Evolutionary conservation across 1,139 yeast genomes (phyloP).

Genomic region (Saccharomyces uvarum): DNA sequence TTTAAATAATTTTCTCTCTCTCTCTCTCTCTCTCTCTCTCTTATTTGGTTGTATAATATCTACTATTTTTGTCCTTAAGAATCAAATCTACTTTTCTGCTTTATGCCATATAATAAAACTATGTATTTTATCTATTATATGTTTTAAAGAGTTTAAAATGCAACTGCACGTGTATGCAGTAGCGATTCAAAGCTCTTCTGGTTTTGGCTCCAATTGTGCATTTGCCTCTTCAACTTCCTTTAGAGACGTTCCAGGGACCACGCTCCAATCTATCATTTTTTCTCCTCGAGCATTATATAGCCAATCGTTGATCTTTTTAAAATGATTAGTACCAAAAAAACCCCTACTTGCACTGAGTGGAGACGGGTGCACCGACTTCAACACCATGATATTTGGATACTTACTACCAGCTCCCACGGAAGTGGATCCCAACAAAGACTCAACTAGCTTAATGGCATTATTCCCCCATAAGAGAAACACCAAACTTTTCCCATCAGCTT

Average conservation of each 20-base stretch:
- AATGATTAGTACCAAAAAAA: slow-evolving; percentile 68
- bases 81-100: not conserved
- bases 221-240: slow-evolving; percentile 20
- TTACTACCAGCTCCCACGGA: slow-evolving; percentile 12
- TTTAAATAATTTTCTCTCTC: not conserved
- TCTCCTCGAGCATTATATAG: slow-evolving; percentile 34
- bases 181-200: not conserved
- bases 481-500: slow-evolving; percentile 42
- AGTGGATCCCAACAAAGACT: slow-evolving; percentile 35
- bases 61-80: not conserved
- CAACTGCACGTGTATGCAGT: not conserved
- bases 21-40: not conserved
- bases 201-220: not conserved
- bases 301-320: slow-evolving; percentile 69
- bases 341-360: slow-evolving; percentile 87
- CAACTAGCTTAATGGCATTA: slow-evolving; percentile 76
- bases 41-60: not conserved
- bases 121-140: not conserved
- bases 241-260: slow-evolving; percentile 22
- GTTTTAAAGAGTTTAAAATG: not conserved
- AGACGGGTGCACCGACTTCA: slow-evolving; percentile 85
- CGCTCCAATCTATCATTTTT: slow-evolving; percentile 59
- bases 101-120: not conserved
- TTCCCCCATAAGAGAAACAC: slow-evolving; percentile 91
- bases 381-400: slow-evolving; percentile 41